Evolutionary conservation across 208 protist genomes (phyloP).

Genomic region (Zelonia costaricensis): DNA sequence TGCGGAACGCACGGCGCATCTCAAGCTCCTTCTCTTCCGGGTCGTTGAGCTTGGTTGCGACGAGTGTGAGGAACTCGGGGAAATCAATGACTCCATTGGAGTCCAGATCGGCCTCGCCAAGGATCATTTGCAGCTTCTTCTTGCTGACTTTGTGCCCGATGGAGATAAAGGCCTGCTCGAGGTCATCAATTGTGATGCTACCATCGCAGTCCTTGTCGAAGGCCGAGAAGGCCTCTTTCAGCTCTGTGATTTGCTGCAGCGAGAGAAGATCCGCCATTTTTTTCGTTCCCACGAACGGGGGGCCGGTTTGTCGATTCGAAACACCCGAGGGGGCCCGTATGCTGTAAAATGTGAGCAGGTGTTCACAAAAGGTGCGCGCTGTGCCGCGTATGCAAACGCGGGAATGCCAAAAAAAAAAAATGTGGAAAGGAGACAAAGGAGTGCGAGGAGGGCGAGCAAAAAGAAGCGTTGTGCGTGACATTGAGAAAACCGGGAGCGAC

Average conservation of each 20-base stretch:
- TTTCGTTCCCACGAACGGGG: not conserved
- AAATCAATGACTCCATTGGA: conserved; percentile 98
- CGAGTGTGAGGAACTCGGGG: conserved; percentile 94
- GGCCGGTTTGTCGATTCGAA: not conserved
- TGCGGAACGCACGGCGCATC: conserved; percentile 89
- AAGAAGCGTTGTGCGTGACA: not conserved
- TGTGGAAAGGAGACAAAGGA: not conserved
- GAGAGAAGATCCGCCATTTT: conserved; percentile 94
- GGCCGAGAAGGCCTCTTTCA: conserved; percentile 99
- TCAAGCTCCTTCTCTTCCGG: conserved; percentile 93
- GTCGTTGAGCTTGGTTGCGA: conserved; percentile 88
- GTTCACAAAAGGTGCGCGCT: too few species aligned
- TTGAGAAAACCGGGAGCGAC: too few species aligned
- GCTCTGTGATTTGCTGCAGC: conserved; percentile 99
- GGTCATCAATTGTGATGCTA: conserved; percentile 98
- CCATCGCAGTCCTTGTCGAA: conserved; percentile 99
- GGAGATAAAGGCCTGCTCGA: conserved; percentile 99
- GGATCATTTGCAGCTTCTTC: conserved; percentile 95
- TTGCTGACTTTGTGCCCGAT: conserved; percentile 96
- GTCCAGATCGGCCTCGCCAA: conserved; percentile 97
- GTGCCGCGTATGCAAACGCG: too few species aligned
- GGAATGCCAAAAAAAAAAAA: conserved; percentile 1
- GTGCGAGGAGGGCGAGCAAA: not conserved
- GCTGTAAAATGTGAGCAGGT: not conserved
- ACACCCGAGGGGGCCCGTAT: too few species aligned